Conservation (phyloP, 169 alveolate genomes). For the Cryptosporidium canis region DNA sequence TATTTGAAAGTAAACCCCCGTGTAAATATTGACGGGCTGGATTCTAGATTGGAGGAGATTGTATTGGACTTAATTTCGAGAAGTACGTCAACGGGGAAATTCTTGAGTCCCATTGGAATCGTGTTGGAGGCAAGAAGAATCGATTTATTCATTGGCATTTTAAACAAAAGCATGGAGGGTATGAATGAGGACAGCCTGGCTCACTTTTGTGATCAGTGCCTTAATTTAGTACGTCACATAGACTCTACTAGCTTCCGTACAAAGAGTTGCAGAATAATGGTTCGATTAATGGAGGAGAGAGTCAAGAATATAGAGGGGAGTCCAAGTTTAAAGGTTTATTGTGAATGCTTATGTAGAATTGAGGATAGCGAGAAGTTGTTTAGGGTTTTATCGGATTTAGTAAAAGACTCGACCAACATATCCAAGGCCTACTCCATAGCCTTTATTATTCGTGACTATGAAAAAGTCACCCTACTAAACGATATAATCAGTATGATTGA, state of each 20-base stretch:
- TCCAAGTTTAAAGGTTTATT: neutral
- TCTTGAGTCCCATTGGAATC: constrained; percentile 93
- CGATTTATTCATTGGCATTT: constrained; percentile 87
- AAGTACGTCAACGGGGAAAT: constrained; percentile 86
- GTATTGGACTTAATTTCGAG: constrained; percentile 88
- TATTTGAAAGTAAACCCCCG: constrained; percentile 12
- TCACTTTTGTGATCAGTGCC: constrained; percentile 17
- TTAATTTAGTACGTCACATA: neutral
- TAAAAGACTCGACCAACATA: neutral
- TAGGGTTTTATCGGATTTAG: neutral
- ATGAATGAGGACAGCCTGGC: neutral
- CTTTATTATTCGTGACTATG: constrained; percentile 8
- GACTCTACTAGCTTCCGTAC: constrained; percentile 24
- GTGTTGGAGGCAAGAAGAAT: constrained; percentile 93
- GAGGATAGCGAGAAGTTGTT: neutral
- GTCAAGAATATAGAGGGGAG: neutral
- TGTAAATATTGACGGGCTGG: constrained; percentile 75
- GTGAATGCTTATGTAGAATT: constrained; percentile 42
- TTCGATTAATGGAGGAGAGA: neutral
- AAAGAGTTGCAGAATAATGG: constrained; percentile 15
- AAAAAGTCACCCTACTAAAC: neutral
- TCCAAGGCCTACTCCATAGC: constrained; percentile 28
- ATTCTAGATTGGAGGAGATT: constrained; percentile 84
- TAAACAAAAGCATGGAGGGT: constrained; percentile 69
- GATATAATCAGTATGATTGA: neutral